A percentile compares a stretch with the other conserved stretches of the same genome.
phyloP scores from a whole-genome alignment of 2,329 filamentous ascomycete genomes.

The Alternaria consortialis region DNA sequence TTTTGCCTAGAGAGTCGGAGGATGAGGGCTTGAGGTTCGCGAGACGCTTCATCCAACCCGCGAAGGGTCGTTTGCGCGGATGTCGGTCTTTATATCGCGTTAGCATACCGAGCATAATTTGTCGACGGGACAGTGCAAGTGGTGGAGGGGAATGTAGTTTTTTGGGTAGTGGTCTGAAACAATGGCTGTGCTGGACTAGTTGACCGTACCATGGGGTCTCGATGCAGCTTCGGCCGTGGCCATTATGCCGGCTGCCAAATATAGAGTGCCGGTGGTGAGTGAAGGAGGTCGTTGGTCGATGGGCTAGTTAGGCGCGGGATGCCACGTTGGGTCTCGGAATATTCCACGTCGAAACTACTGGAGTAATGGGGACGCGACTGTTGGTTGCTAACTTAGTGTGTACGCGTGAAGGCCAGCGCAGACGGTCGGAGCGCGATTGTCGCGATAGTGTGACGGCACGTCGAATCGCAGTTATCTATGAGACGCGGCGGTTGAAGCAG shows the following conservation, averaged over 20 bases:
- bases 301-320: slow-evolving; percentile 10
- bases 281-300: background rate
- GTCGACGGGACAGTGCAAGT: slow-evolving; percentile 2
- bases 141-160: slow-evolving; percentile 2
- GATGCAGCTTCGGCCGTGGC: slow-evolving; percentile 56
- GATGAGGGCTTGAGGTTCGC: slow-evolving; percentile 85
- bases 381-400: background rate
- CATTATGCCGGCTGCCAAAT: slow-evolving; percentile 43
- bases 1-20: slow-evolving; percentile 61
- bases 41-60: slow-evolving; percentile 93
- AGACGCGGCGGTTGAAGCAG: background rate
- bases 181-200: slow-evolving; percentile 36
- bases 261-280: slow-evolving; percentile 14
- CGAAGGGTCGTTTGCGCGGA: slow-evolving; percentile 83
- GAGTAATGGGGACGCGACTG: slow-evolving; percentile 1
- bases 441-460: background rate
- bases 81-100: slow-evolving; percentile 67
- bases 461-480: background rate
- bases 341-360: slow-evolving; percentile 21
- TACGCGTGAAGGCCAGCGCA: background rate
- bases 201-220: slow-evolving; percentile 54
- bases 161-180: slow-evolving; percentile 12
- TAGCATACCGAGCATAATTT: slow-evolving; percentile 26
- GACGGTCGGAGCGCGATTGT: background rate
- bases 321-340: slow-evolving; percentile 13